Evolutionary conservation across 1,139 yeast species (phyloP).

Genomic region (Protomyces macrosporus): DNA sequence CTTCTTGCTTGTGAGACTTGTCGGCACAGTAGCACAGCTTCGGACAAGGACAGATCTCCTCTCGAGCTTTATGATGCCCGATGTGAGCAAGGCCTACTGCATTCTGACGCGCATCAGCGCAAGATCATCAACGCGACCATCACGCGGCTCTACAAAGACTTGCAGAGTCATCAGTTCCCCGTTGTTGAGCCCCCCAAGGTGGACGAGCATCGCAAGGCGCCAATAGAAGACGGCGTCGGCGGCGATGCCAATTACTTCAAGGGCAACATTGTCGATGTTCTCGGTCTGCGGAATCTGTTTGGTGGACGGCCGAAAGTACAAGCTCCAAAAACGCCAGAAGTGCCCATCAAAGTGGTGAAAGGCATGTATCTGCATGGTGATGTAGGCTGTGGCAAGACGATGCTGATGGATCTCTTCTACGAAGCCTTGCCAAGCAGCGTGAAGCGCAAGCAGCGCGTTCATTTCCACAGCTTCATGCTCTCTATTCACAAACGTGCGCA

Average conservation of each 20-base stretch:
- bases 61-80: constrained; percentile 15
- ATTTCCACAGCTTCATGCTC: constrained; percentile 97
- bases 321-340: neutral
- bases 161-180: constrained; percentile 10
- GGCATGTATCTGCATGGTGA: constrained; percentile 94
- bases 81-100: constrained; percentile 8
- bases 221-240: neutral
- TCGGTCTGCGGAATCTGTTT: neutral
- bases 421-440: constrained; percentile 62
- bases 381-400: constrained; percentile 97
- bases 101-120: constrained; percentile 18
- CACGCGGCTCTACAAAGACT: constrained; percentile 17
- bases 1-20: neutral
- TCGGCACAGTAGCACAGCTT: neutral
- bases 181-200: constrained; percentile 5
- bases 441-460: constrained; percentile 59
- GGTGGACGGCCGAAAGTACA: neutral
- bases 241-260: neutral
- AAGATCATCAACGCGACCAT: constrained; percentile 7
- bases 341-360: constrained; percentile 31
- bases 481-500: constrained; percentile 82
- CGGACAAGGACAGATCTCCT: neutral
- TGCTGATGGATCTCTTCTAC: constrained; percentile 94
- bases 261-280: neutral
- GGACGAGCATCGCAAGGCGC: constrained; percentile 1